Conservation (phyloP, 495 filamentous ascomycete species). For the Lepidopterella palustris region DNA sequence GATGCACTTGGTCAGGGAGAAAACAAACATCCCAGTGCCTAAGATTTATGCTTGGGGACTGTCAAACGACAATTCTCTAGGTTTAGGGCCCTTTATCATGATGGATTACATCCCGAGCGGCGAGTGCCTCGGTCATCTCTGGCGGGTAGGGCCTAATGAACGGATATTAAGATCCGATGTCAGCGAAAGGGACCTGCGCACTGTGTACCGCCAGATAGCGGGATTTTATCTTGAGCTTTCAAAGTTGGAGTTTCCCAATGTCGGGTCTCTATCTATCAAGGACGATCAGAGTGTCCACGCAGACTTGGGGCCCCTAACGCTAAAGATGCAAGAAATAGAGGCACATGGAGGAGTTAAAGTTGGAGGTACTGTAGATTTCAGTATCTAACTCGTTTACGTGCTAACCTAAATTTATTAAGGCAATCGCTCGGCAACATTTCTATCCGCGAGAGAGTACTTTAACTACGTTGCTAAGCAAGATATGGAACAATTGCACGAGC, state of each 20-base stretch:
- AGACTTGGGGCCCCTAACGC: background rate
- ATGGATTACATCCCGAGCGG: slow-evolving; percentile 13
- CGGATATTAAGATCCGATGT: slow-evolving; percentile 12
- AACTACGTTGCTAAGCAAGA: slow-evolving; percentile 16
- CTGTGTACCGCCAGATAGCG: slow-evolving; percentile 13
- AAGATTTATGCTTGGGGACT: slow-evolving; percentile 9
- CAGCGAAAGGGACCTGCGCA: slow-evolving; percentile 4
- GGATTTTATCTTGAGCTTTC: slow-evolving; percentile 11
- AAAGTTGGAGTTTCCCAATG: slow-evolving; percentile 12
- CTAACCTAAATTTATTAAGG: background rate
- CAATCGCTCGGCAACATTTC: background rate
- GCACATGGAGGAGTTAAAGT: slow-evolving; percentile 5
- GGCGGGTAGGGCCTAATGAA: slow-evolving; percentile 1
- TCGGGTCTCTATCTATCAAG: slow-evolving; percentile 2
- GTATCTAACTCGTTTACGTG: background rate
- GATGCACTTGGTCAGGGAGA: slow-evolving; percentile 13
- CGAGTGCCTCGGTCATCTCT: slow-evolving; percentile 4
- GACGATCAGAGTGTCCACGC: background rate
- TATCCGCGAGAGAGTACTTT: slow-evolving; percentile 14
- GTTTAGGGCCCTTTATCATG: slow-evolving; percentile 12
- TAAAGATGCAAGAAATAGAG: slow-evolving; percentile 8
- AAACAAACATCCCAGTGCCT: slow-evolving; percentile 14
- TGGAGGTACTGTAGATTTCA: slow-evolving; percentile 1
- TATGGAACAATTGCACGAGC: slow-evolving; percentile 12
- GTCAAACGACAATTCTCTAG: slow-evolving; percentile 12